A percentile compares a stretch with the other conserved stretches of the same genome.
These are phyloP conservation scores for Fragaria vesca DNA, from an alignment of 306 rosid species.

Conservation along the genomic window DNA sequence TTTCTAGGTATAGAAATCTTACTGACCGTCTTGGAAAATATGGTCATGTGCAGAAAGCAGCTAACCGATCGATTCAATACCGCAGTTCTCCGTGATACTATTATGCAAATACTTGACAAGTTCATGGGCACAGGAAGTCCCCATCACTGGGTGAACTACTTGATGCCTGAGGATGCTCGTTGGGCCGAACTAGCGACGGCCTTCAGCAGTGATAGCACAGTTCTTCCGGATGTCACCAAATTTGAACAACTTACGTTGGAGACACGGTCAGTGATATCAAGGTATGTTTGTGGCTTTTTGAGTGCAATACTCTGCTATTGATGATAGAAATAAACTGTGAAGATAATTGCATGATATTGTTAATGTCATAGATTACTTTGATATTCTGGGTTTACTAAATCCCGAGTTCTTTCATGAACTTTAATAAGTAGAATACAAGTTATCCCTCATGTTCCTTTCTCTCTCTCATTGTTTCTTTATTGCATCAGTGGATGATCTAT, in stretches of 20 bases:
- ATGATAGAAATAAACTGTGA: conserved; percentile 11
- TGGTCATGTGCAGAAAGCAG: conserved; percentile 69
- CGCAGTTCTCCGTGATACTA: conserved; percentile 54
- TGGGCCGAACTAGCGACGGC: conserved; percentile 25
- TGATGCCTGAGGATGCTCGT: conserved; percentile 64
- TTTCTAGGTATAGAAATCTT: not conserved
- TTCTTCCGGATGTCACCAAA: conserved; percentile 46
- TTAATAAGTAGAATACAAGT: not conserved
- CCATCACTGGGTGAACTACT: conserved; percentile 72
- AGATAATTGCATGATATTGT: conserved; percentile 6
- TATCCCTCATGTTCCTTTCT: not conserved
- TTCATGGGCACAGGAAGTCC: conserved; percentile 74
- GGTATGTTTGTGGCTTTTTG: conserved; percentile 44
- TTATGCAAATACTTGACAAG: conserved; percentile 55
- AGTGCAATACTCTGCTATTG: conserved; percentile 5
- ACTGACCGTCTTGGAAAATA: conserved; percentile 24
- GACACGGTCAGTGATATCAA: conserved; percentile 68
- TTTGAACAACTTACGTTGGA: conserved; percentile 78
- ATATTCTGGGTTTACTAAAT: not conserved
- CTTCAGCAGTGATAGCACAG: conserved; percentile 33
- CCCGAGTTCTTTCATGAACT: not conserved
- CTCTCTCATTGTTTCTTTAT: not conserved
- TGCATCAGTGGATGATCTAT: not conserved
- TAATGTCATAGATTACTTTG: not conserved
- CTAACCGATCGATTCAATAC: conserved; percentile 55